Conservation (phyloP, 1,284 basidiomycete species). For the Tremellales sp. region DNA sequence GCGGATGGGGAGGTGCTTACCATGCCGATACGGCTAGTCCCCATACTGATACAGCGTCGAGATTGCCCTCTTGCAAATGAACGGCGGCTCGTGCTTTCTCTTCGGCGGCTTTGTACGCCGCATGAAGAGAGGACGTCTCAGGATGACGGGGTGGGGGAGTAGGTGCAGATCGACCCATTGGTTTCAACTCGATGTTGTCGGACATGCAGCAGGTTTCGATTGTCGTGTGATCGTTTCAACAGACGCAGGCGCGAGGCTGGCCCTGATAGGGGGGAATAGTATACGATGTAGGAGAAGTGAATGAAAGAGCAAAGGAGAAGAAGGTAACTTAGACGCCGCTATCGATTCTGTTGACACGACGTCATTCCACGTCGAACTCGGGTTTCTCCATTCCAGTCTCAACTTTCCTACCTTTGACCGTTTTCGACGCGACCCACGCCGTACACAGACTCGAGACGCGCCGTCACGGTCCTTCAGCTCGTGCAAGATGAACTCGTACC, state of each 20-base stretch:
- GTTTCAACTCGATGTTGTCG: conserved; percentile 26
- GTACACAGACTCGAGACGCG: no score
- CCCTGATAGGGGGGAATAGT: no score
- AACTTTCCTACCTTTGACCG: no score
- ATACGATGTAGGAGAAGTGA: no score
- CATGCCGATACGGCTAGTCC: conserved; percentile 33
- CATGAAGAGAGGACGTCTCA: conserved; percentile 20
- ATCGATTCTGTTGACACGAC: background rate
- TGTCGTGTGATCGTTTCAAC: no score
- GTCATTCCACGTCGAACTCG: background rate
- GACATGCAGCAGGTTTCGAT: conserved; percentile 12
- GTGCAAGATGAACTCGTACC: conserved; percentile 79
- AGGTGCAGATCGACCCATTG: conserved; percentile 17
- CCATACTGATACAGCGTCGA: conserved; percentile 35
- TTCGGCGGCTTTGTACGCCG: conserved; percentile 35
- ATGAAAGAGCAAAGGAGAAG: background rate
- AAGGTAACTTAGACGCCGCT: background rate
- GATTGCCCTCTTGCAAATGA: conserved; percentile 32
- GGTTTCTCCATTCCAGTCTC: no score
- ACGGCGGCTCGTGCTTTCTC: conserved; percentile 39
- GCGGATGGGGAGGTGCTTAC: conserved; percentile 16
- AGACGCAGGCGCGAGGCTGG: background rate
- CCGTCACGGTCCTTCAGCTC: no score
- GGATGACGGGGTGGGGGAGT: conserved; percentile 20
- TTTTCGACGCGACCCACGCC: no score